A percentile compares a stretch with the other conserved stretches of the same genome.
phyloP scores from a whole-genome alignment of 495 filamentous ascomycete species.

The Aspergillus panamensis region DNA sequence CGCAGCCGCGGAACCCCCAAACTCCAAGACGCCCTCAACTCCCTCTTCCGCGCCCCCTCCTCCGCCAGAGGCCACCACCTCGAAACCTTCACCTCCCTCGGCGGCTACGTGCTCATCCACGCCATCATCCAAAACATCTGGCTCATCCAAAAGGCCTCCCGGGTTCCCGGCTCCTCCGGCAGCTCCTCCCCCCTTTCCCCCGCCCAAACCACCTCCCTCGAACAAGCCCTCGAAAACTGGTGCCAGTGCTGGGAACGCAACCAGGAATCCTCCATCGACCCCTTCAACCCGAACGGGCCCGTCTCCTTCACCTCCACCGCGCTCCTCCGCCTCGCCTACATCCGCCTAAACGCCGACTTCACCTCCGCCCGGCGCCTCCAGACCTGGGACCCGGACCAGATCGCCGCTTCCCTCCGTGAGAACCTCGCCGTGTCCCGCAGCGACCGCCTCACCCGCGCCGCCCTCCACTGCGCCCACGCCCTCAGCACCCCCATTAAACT shows the following conservation, averaged over 20 bases:
- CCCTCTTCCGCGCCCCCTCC: conserved; percentile 24
- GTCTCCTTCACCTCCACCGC: conserved; percentile 67
- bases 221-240: conserved; percentile 60
- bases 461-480: conserved; percentile 66
- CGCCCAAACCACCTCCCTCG: conserved; percentile 54
- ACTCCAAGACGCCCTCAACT: conserved; percentile 34
- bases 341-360: conserved; percentile 64
- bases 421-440: conserved; percentile 57
- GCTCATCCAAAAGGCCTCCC: conserved; percentile 56
- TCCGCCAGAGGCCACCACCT: conserved; percentile 17
- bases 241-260: conserved; percentile 57
- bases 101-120: conserved; percentile 65
- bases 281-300: conserved; percentile 52
- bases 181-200: conserved; percentile 41
- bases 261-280: conserved; percentile 51
- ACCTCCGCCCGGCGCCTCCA: conserved; percentile 59
- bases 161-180: conserved; percentile 40
- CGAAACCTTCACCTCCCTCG: conserved; percentile 52
- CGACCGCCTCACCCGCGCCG: conserved; percentile 54
- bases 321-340: conserved; percentile 61
- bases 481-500: conserved; percentile 64
- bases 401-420: conserved; percentile 55
- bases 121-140: conserved; percentile 69
- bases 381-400: conserved; percentile 57
- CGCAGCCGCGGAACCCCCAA: conserved; percentile 30